Conservation (phyloP, 441 rosid genomes). For the Mallotus repandus region DNA sequence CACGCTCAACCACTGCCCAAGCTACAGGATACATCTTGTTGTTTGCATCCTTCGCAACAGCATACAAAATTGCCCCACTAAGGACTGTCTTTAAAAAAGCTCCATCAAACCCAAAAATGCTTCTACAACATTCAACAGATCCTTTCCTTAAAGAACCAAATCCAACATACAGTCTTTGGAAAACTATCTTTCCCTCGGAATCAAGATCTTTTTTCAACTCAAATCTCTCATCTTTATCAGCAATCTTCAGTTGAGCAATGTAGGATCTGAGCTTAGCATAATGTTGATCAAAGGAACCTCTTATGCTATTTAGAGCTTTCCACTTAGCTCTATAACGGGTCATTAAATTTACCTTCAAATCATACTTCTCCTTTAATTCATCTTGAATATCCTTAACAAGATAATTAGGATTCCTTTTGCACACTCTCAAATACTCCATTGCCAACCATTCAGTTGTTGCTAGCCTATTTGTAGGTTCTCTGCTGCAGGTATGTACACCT, state of each 20-base stretch:
- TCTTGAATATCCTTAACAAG: background rate
- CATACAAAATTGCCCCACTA: too few relatives aligned
- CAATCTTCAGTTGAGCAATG: background rate
- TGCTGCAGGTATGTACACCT: background rate
- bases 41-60: background rate
- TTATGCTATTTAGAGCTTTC: background rate
- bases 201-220: background rate
- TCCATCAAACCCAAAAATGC: too few relatives aligned
- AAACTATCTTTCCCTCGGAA: background rate
- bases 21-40: background rate
- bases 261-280: background rate
- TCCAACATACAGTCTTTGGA: background rate
- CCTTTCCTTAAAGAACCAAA: background rate
- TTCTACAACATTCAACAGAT: too few relatives aligned
- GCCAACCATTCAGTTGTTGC: background rate
- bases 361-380: background rate
- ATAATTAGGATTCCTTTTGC: background rate
- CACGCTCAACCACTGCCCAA: background rate
- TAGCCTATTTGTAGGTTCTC: background rate
- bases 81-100: too few relatives aligned
- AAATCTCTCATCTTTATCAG: background rate
- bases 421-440: background rate
- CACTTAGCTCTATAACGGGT: background rate
- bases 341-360: background rate
- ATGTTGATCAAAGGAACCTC: background rate